Base-by-base conservation (phyloP, 2,329 filamentous ascomycete genomes). In the Ophiostoma tasmaniense region DNA sequence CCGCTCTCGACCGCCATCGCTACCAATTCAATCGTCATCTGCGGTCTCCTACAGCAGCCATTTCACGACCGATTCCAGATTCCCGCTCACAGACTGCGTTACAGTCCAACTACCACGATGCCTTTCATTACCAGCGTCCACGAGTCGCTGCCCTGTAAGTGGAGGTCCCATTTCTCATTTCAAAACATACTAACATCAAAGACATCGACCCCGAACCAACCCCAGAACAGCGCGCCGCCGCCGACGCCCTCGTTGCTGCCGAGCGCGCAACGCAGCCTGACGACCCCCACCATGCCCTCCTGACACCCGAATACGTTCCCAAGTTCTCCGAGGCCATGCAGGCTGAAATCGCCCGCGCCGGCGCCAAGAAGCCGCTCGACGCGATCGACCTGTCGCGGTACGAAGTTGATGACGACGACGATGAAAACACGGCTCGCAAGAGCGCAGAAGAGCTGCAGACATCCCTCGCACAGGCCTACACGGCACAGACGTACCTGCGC, bases 191-290 rank as follows among this genome's bases (percentile, higher is more conserved):
- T 59, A 74, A 66, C 30, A 73, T 20, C 67, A 67, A 78, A 96
- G 92, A 97, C 80, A 90, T 98, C 78, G 94, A 99, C 80, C 76
- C 83, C 22, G 86, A 90, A 67, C 90, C 90, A 55, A 89, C 89
- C 6, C 77, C 84, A 25, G 73, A 81, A 66, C 86, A 88, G 75
- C 87, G 91, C 75, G 80, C 83, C 69, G 84, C 87, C 71, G 92
- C 92, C 69, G 82, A 87, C 77, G 81, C 86, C 72, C 86, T 94
- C 72, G 89, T 97, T 74, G 77, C 83, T 71, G 80, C 85, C 75
- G 91, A 96, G 76, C 82, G 90, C 67, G 83, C 75, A 74, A 79
- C 69, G 59, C 73, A 74, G 55, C 73, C 74, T 64, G 75, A 78
- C 73, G 77, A 79, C 74, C 72, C 82, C 10, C 78, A 85, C 68